Percentiles rank a stretch among this genome's conserved stretches.
Conservation (phyloP, 768 basidiomycete genomes). For the Leucosporidium creatinivorum region DNA sequence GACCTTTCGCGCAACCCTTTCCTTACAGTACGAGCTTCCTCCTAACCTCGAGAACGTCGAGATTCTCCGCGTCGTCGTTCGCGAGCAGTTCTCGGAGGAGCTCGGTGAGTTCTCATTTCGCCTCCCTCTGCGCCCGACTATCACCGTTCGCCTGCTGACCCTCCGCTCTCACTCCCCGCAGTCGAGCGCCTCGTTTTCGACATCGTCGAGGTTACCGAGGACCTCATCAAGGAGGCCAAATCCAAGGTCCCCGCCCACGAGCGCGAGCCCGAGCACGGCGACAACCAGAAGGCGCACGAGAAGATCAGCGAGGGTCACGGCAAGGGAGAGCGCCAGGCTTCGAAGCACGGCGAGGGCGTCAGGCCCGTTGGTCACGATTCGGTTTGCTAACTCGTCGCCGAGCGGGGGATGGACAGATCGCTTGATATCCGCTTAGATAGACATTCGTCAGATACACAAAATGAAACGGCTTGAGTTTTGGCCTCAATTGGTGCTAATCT, state of each 20-base stretch:
- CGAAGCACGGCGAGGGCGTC: constrained; percentile 26
- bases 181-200: constrained; percentile 57
- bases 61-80: constrained; percentile 54
- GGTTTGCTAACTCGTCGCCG: constrained; percentile 12
- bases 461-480: too few relatives aligned
- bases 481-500: too few relatives aligned
- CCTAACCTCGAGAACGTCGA: constrained; percentile 51
- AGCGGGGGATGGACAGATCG: neutral
- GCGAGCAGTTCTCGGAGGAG: constrained; percentile 34
- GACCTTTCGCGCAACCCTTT: neutral
- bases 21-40: constrained; percentile 54
- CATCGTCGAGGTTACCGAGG: constrained; percentile 60
- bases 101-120: constrained; percentile 16
- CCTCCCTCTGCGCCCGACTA: too few relatives aligned
- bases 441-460: neutral
- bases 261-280: constrained; percentile 46
- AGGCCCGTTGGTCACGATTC: constrained; percentile 21
- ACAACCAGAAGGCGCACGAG: constrained; percentile 49
- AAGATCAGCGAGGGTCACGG: constrained; percentile 27
- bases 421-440: neutral
- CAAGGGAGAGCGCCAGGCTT: constrained; percentile 9
- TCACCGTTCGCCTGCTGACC: too few relatives aligned
- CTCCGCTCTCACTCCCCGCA: neutral
- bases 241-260: constrained; percentile 51
- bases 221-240: constrained; percentile 44